Evolutionary conservation across 495 filamentous ascomycete genomes (phyloP), one percentile per base, ranked within the genome.

Genomic region (Neurospora africana): DNA sequence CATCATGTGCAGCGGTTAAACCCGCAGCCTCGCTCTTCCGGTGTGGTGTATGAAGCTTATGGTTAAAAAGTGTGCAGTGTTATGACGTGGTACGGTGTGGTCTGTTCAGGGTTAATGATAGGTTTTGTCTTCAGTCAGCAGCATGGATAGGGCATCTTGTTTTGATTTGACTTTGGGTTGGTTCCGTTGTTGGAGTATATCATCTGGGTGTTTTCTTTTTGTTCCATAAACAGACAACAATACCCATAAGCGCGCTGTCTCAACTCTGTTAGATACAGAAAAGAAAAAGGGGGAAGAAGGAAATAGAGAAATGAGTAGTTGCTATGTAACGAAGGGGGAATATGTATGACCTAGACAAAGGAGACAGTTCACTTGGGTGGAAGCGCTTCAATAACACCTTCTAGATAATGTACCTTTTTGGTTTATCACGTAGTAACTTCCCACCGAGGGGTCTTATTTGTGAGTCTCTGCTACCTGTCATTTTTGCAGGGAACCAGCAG

Each of bases 1-100:
- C 81, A 75, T 94, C 0, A 97, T 97, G 93, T 97, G 93, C 88
- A 93, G 91, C 83, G 92, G 92, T 78, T 93, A 79, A 78, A 0
- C 53, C 27, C 6, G 6, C 15, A 33, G 27, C 21, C 47, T 58
- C 1, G 47, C 21, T 2, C 0, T 0, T 17, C 13, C 15, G 53
- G 53, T 19, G 27, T 33, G 27, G 13, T 33, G 53, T 65, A 65
- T 65, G 53, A 65, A 1, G 53, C 7, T 65, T 19, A 19, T 3
- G 47, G 5, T 30, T 3, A 7, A 58, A 65, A 61, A 33, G 7
- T 65, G 30, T 35, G 53, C 27, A 65, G 53, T 61, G 53, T 65
- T 65, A 65, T 61, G 53, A 65, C 0, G 27, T 33, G 27, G 13
- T 33, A 65, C 15, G 27, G 69, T 47, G 21, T 70, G 69, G 2